Base-by-base conservation (phyloP, 2,329 filamentous ascomycete species). In the Penicillium sp. region DNA sequence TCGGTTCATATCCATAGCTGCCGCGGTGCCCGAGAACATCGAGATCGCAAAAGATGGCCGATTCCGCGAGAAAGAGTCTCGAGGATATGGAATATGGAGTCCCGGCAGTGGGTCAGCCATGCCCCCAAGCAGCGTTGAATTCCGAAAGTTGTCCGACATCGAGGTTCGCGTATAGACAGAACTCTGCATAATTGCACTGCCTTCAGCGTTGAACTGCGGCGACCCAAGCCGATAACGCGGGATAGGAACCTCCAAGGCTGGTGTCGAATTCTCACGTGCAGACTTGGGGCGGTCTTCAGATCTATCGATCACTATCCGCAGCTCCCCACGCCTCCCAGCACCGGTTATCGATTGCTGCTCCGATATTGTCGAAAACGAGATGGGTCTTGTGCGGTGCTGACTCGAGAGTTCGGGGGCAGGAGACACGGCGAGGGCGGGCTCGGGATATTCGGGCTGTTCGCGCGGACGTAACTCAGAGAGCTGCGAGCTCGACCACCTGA, bases 181-280 rank as follows among this genome's bases (percentile, higher is more conserved):
- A 63, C 87, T 89, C 60, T 90, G 87, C 62, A 97, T 80, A 61
- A 91, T 83, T 3, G 90, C 86, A 3, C 89, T 92, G 12, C 91
- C 91, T 65, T 84, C 83, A 53, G 84, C 78, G 62, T 89, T 93
- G 74, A 96, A 96, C 58, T 86, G 85, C 19, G 91, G 91, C 1
- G 88, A 89, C 13, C 92, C 93, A 57, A 97, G 80, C 63, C 88
- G 87, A 81, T 93, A 95, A 56, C 90, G 88, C 37, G 93, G 92
- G 50, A 96, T 96, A 23, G 86, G 82, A 43, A 93, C 83, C 65
- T 92, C 85, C 50, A 95, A 79, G 37, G 86, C 77, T 13, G 85
- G 71, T n/a, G 75, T 74, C 63, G 64, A 69, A 65, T 62, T 64
- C 49, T 85, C 84, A 69, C 88, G 86, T 61, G 85, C 81, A 6